Conservation (phyloP, 2,329 filamentous ascomycete species). For the Botrytis galanthina region DNA sequence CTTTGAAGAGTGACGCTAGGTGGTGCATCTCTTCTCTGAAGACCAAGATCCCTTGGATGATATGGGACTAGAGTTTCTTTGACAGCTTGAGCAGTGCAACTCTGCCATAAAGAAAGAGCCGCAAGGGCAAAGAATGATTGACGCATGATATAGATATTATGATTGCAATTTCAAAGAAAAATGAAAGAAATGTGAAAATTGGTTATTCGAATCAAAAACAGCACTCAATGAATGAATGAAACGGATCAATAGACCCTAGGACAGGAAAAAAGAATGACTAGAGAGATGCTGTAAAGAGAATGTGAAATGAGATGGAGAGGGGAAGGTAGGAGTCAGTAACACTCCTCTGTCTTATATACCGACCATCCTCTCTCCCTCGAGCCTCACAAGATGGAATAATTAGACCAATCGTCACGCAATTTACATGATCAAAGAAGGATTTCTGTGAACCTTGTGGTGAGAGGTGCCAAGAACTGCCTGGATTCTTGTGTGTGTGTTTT, state of each 20-base stretch:
- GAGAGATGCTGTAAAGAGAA: constrained; percentile 13
- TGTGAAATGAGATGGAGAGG: constrained; percentile 13
- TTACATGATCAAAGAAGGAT: constrained; percentile 16
- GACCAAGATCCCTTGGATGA: constrained; percentile 7
- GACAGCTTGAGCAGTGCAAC: neutral
- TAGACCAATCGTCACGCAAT: neutral
- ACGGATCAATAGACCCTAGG: constrained; percentile 17
- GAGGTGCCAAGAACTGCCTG: constrained; percentile 5
- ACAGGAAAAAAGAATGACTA: constrained; percentile 13
- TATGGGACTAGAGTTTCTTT: constrained; percentile 17
- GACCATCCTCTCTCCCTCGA: neutral
- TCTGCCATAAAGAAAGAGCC: constrained; percentile 19
- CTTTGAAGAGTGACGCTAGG: constrained; percentile 14
- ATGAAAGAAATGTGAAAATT: neutral
- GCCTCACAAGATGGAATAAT: neutral
- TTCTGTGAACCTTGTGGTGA: neutral
- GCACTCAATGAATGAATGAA: constrained; percentile 15
- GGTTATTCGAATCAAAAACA: constrained; percentile 7
- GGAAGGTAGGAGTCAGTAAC: constrained; percentile 1
- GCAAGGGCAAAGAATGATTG: constrained; percentile 14
- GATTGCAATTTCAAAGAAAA: neutral
- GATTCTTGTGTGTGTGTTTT: neutral
- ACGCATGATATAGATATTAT: constrained; percentile 13
- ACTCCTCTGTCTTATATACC: constrained; percentile 12
- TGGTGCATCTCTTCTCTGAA: constrained; percentile 17